Conservation (phyloP, 2,329 filamentous ascomycete genomes). For the Elsinoe fawcettii region DNA sequence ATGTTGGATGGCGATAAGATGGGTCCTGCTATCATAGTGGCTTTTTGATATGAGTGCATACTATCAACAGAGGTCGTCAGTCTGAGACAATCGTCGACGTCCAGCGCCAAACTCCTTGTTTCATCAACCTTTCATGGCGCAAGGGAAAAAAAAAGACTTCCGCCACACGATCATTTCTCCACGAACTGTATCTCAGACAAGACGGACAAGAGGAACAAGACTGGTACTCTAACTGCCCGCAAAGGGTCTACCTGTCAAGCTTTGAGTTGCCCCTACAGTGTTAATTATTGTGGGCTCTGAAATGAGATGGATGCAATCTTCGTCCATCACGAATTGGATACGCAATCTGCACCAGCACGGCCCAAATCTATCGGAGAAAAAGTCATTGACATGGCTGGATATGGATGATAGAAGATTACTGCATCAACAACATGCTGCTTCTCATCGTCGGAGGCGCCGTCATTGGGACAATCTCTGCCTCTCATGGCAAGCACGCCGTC, state of each 20-base stretch:
- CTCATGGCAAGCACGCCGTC: neutral
- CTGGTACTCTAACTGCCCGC: neutral
- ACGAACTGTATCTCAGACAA: conserved; percentile 9
- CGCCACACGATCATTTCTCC: conserved; percentile 3
- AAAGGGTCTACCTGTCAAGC: conserved; percentile 3
- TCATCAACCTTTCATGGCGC: neutral
- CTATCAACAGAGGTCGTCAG: neutral
- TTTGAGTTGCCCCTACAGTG: neutral
- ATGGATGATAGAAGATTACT: neutral
- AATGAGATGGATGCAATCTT: neutral
- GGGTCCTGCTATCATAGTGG: too few species aligned
- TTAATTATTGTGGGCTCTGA: neutral
- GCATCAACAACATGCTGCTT: neutral
- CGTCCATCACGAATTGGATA: neutral
- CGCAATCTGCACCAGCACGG: neutral
- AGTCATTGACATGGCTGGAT: neutral
- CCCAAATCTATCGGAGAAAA: neutral
- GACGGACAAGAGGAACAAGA: neutral
- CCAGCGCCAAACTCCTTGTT: neutral
- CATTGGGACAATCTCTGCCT: conserved; percentile 6
- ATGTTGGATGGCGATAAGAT: neutral
- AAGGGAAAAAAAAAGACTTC: conserved; percentile 3
- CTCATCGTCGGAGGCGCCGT: conserved; percentile 5
- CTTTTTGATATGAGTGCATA: neutral
- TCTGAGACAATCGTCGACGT: conserved; percentile 1